Evolutionary conservation across 768 basidiomycete genomes (phyloP).

Genomic region (Ephemerocybe angulata): DNA sequence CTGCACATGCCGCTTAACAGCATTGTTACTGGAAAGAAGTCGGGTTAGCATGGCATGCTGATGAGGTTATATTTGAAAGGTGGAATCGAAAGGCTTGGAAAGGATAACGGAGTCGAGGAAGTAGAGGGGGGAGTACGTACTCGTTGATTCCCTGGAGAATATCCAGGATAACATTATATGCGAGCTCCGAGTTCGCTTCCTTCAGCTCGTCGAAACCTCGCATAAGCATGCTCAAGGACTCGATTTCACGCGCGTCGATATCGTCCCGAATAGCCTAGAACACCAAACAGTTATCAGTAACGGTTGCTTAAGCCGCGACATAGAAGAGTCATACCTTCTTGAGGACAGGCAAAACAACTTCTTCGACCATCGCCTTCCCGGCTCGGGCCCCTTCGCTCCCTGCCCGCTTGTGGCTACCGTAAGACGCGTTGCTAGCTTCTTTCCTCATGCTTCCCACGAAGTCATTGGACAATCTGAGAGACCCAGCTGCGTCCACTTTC

Average conservation of each 20-base stretch:
- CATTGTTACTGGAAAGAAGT: slow-evolving; percentile 51
- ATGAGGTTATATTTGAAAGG: too few relatives aligned
- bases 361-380: slow-evolving; percentile 69
- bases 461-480: slow-evolving; percentile 72
- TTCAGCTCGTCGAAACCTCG: slow-evolving; percentile 87
- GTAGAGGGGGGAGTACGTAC: slow-evolving; percentile 43
- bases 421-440: slow-evolving; percentile 46
- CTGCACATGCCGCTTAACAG: slow-evolving; percentile 80
- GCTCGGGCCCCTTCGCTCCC: slow-evolving; percentile 60
- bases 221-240: slow-evolving; percentile 84
- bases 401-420: slow-evolving; percentile 49
- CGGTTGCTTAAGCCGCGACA: background rate
- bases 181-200: slow-evolving; percentile 77
- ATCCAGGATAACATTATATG: slow-evolving; percentile 86
- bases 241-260: slow-evolving; percentile 85
- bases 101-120: background rate
- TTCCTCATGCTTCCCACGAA: slow-evolving; percentile 72
- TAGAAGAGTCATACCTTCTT: slow-evolving; percentile 51
- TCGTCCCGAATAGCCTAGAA: slow-evolving; percentile 70
- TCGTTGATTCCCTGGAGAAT: slow-evolving; percentile 88
- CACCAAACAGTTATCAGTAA: background rate
- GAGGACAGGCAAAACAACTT: slow-evolving; percentile 79
- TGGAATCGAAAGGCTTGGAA: slow-evolving; percentile 9
- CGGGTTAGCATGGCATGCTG: slow-evolving; percentile 2
- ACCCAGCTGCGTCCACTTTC: slow-evolving; percentile 79